Evolutionary conservation across 164 flowering plant species (phyloP).

Genomic region (Pachysandra terminalis): DNA sequence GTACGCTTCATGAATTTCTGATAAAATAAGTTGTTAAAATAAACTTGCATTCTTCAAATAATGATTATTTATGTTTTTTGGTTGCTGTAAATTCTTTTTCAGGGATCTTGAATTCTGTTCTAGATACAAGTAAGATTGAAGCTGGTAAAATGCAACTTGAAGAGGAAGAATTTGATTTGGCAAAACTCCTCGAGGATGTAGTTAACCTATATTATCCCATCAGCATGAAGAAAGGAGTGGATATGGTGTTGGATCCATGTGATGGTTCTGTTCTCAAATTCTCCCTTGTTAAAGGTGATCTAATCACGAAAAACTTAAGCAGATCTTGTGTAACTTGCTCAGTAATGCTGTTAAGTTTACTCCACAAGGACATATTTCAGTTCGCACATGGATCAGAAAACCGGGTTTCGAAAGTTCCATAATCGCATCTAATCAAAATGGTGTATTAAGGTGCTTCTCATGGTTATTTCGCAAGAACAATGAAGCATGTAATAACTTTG

Average conservation of each 20-base stretch:
- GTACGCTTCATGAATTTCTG: no score
- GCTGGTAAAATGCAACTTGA: conserved; percentile 80
- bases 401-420: conserved; percentile 31
- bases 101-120: conserved; percentile 81
- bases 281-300: conserved; percentile 67
- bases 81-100: neutral
- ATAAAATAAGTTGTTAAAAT: no score
- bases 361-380: conserved; percentile 50
- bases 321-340: conserved; percentile 59
- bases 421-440: conserved; percentile 13
- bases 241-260: conserved; percentile 61
- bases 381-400: conserved; percentile 65
- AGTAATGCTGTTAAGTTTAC: conserved; percentile 95
- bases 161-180: conserved; percentile 61
- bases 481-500: conserved; percentile 11
- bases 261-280: conserved; percentile 53
- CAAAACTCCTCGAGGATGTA: conserved; percentile 60
- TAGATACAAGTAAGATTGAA: conserved; percentile 83
- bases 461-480: conserved; percentile 14
- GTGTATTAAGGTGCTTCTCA: conserved; percentile 9
- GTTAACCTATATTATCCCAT: conserved; percentile 58
- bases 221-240: conserved; percentile 67
- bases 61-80: neutral
- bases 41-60: no score
- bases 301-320: conserved; percentile 56